Evolutionary conservation across 129 eudicot species (phyloP).

Genomic region (Lactuca sativa): DNA sequence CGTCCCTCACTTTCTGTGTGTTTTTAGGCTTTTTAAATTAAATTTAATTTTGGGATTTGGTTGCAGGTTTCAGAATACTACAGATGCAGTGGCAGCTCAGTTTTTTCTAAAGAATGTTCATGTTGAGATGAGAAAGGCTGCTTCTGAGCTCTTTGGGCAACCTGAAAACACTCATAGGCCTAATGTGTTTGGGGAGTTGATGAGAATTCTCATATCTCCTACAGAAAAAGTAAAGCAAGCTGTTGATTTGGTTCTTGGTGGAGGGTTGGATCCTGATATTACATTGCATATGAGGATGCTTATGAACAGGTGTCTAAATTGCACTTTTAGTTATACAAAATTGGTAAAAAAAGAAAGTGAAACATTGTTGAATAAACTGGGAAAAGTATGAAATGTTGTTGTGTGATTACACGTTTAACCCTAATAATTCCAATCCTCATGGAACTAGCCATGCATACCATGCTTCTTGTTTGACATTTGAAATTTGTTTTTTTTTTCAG

Average conservation of each 20-base stretch:
- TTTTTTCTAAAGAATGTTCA: conserved; percentile 81
- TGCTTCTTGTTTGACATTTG: conserved; percentile 13
- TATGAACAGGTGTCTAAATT: conserved; percentile 63
- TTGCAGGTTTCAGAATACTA: conserved; percentile 81
- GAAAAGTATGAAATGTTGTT: too few relatives aligned
- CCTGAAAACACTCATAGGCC: conserved; percentile 62
- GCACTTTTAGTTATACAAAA: conserved; percentile 5
- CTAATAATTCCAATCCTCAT: not conserved
- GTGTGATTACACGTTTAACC: too few relatives aligned
- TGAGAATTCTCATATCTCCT: conserved; percentile 77
- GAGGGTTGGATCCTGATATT: conserved; percentile 77
- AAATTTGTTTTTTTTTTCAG: conserved; percentile 33
- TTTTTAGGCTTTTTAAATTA: not conserved
- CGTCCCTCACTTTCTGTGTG: not conserved
- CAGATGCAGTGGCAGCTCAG: conserved; percentile 93
- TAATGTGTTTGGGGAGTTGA: conserved; percentile 88
- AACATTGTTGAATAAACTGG: too few relatives aligned
- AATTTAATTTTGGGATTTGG: conserved; percentile 9
- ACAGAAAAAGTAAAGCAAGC: conserved; percentile 58
- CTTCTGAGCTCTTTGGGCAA: conserved; percentile 62
- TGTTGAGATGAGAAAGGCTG: conserved; percentile 64
- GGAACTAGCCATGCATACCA: not conserved
- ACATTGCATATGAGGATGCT: conserved; percentile 94
- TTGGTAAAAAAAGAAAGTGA: not conserved
- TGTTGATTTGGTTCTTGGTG: conserved; percentile 62